phyloP scores from a whole-genome alignment of 176 grass and related monocot genomes.

The Musa troglodytarum region DNA sequence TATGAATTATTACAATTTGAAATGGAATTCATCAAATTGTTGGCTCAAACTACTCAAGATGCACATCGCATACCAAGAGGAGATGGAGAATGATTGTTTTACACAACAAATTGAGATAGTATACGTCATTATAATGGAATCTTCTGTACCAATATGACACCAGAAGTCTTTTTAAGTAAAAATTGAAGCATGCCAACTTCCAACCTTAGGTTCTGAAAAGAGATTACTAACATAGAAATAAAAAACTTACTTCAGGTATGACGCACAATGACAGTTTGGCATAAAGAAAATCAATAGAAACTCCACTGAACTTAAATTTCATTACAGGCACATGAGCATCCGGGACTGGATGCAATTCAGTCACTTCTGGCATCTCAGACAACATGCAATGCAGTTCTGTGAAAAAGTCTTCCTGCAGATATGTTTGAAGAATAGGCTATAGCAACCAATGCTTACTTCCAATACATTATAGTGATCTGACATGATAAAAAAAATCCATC shows the following conservation, averaged over 20 bases:
- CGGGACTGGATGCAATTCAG: constrained; percentile 77
- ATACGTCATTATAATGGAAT: neutral
- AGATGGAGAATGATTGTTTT: neutral
- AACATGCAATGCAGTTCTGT: constrained; percentile 64
- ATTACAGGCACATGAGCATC: constrained; percentile 90
- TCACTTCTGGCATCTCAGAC: constrained; percentile 75
- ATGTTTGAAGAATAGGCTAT: constrained; percentile 5
- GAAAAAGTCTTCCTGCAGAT: constrained; percentile 75
- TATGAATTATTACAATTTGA: too few species aligned
- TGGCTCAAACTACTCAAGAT: too few species aligned
- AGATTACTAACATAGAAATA: constrained; percentile 6
- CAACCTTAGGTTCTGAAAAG: neutral
- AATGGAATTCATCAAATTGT: too few species aligned
- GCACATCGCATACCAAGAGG: too few species aligned
- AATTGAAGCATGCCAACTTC: neutral
- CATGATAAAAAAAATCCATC: constrained; percentile 1
- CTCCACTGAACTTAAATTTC: constrained; percentile 62
- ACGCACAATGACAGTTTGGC: constrained; percentile 66
- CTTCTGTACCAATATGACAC: neutral
- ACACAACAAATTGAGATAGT: neutral
- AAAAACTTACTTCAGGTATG: constrained; percentile 69
- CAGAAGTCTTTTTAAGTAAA: neutral
- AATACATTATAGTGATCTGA: neutral
- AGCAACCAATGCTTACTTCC: neutral
- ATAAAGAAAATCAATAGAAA: constrained; percentile 88